Evolutionary conservation across 768 basidiomycete species (phyloP), one percentile per base, ranked within the genome.

Genomic region (Leccinellum rugosiceps): DNA sequence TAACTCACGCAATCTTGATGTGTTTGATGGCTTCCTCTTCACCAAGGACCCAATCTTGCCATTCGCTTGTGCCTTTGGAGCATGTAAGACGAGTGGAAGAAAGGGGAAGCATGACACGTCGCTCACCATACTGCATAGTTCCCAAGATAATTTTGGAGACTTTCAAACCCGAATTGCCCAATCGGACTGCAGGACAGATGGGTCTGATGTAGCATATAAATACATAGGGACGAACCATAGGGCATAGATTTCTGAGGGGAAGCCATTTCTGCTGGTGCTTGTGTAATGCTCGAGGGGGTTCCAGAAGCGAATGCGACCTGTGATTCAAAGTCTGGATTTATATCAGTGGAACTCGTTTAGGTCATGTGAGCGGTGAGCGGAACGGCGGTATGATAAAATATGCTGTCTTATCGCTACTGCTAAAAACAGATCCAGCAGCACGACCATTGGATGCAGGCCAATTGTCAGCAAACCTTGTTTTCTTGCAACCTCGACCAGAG

Each of bases 1-100:
- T 9, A 15, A 62, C 77, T 58, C 67, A 83, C 52, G 83, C 83
- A 2, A 71, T 67, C 63, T 78, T 78, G 30, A 84, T 74, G 52
- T 82, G 77, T 51, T 82, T 62, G 13, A 79, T 50, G 0, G 75
- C 71, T 52, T 77, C 71, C 50, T 79, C 78, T 55, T 82, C 79
- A 2, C 74, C 76, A 21, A 80, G 58, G 9, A 83, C 76, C 83
- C 83, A 84, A 6, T 69, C 64, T 62, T 81, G 77, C 80, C 84
- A 86, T 34, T 51, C 53, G 4, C 32, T 55, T 28, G 58, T 61
- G 21, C 61, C 61, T 62, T 46, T 38, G 7, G n/a, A 25, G 4
- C 35, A 2, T 23, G 7, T 53, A 35, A 52, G 55, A 34, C 15
- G 35, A 30, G 35, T 1, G n/a, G 19, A 2, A 41, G 3, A 4